phyloP scores from a whole-genome alignment of 345 rosid genomes.

The Lumnitzera littorea region DNA sequence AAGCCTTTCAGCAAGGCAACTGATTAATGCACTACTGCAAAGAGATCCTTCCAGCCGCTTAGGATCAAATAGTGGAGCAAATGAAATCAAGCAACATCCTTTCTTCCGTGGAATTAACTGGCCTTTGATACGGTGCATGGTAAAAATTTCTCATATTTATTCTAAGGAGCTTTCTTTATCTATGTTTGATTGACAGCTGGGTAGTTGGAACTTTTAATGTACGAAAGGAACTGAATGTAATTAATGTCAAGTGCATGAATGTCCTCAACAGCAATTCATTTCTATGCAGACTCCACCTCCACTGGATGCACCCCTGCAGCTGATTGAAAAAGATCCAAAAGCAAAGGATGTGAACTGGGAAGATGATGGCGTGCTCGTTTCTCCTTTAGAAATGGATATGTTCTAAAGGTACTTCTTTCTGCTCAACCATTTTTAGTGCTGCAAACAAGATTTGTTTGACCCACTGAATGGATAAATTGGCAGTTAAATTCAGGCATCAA shows the following conservation, averaged over 20 bases:
- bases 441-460: not conserved
- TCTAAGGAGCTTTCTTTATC: no score
- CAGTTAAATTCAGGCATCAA: no score
- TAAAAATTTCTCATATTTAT: conserved; percentile 11
- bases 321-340: conserved; percentile 46
- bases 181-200: no score
- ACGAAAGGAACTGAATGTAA: not conserved
- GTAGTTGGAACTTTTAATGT: not conserved
- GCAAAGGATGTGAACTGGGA: conserved; percentile 71
- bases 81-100: conserved; percentile 82
- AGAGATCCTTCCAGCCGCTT: conserved; percentile 68
- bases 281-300: conserved; percentile 68
- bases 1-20: conserved; percentile 72
- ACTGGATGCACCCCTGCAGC: conserved; percentile 47
- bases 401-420: conserved; percentile 36
- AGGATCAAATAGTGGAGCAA: conserved; percentile 77
- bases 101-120: conserved; percentile 86
- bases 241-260: not conserved
- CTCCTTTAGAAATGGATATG: conserved; percentile 48
- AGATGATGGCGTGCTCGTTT: conserved; percentile 69
- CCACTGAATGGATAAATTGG: not conserved
- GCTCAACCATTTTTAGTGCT: not conserved
- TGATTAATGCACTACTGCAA: conserved; percentile 60
- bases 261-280: not conserved
- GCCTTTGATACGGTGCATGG: conserved; percentile 94